Conservation (phyloP, 805 yeast species). For the Metschnikowia baotianmanensis region DNA sequence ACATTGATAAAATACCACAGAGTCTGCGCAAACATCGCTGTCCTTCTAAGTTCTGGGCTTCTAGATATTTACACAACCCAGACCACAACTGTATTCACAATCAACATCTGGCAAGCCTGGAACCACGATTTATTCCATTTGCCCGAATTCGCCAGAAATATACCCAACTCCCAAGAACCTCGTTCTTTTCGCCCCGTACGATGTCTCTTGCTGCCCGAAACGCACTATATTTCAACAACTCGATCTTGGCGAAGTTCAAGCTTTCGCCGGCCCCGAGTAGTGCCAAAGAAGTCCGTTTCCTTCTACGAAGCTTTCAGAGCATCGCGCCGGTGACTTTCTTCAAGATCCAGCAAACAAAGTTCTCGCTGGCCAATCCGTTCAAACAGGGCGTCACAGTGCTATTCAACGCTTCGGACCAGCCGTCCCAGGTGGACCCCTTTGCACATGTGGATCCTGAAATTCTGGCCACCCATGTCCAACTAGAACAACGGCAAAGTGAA, state of each 20-base stretch:
- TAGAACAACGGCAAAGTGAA: slow-evolving; percentile 13
- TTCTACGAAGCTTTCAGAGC: slow-evolving; percentile 27
- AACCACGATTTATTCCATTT: no score
- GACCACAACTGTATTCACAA: no score
- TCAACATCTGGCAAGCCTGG: no score
- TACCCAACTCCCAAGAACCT: no score
- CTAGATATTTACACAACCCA: no score
- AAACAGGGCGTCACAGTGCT: slow-evolving; percentile 20
- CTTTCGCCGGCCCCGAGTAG: slow-evolving; percentile 35
- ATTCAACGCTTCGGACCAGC: slow-evolving; percentile 23
- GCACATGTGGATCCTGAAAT: slow-evolving; percentile 1
- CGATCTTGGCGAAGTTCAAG: slow-evolving; percentile 23
- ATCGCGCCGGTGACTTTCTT: slow-evolving; percentile 34
- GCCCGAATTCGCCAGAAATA: no score
- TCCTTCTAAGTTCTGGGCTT: no score
- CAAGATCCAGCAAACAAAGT: slow-evolving; percentile 17
- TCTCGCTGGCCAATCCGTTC: slow-evolving; percentile 19
- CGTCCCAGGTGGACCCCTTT: slow-evolving; percentile 14
- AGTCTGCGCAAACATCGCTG: no score
- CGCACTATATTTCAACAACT: slow-evolving; percentile 23
- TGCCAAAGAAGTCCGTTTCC: slow-evolving; percentile 27
- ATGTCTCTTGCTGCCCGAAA: slow-evolving; percentile 17
- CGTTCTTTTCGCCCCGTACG: not conserved
- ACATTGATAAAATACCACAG: no score
- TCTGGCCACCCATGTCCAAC: slow-evolving; percentile 7